Conservation (phyloP, 2,329 filamentous ascomycete genomes). For the Fusarium incarnatum region DNA sequence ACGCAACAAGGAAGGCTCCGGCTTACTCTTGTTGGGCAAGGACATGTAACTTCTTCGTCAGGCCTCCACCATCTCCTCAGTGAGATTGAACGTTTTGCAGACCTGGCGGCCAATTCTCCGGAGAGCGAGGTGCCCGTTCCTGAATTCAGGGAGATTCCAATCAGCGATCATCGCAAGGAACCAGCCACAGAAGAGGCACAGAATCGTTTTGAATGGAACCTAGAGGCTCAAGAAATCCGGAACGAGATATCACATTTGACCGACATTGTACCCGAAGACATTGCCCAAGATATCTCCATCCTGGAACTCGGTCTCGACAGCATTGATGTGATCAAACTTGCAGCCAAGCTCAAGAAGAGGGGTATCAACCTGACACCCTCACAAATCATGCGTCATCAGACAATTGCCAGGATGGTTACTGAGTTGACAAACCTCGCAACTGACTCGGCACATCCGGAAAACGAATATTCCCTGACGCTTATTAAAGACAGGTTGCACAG, state of each 20-base stretch:
- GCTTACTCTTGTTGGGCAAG: slow-evolving; percentile 70
- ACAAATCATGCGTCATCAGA: slow-evolving; percentile 78
- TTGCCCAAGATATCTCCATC: slow-evolving; percentile 73
- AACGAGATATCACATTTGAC: slow-evolving; percentile 73
- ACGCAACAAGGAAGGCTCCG: slow-evolving; percentile 59
- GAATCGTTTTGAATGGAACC: slow-evolving; percentile 68
- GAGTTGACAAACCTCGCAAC: slow-evolving; percentile 8
- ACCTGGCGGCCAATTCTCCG: slow-evolving; percentile 16
- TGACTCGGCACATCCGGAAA: neutral
- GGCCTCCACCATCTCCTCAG: slow-evolving; percentile 52
- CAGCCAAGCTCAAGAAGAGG: slow-evolving; percentile 73
- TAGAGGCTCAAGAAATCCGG: slow-evolving; percentile 64
- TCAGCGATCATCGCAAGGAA: neutral
- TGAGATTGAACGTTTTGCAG: slow-evolving; percentile 49
- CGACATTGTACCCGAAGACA: slow-evolving; percentile 59
- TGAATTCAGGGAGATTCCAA: neutral
- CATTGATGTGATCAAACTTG: slow-evolving; percentile 89
- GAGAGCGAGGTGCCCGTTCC: slow-evolving; percentile 20
- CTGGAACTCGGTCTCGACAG: slow-evolving; percentile 90
- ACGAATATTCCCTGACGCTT: slow-evolving; percentile 25
- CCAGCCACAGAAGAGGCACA: slow-evolving; percentile 50
- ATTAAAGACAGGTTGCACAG: slow-evolving; percentile 51
- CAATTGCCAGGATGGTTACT: slow-evolving; percentile 68
- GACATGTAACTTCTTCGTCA: slow-evolving; percentile 49
- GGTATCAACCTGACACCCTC: slow-evolving; percentile 76